Evolutionary conservation across 1,139 yeast genomes (phyloP), one percentile per base, ranked within the genome.

Genomic region (Arxiozyma heterogenica): DNA sequence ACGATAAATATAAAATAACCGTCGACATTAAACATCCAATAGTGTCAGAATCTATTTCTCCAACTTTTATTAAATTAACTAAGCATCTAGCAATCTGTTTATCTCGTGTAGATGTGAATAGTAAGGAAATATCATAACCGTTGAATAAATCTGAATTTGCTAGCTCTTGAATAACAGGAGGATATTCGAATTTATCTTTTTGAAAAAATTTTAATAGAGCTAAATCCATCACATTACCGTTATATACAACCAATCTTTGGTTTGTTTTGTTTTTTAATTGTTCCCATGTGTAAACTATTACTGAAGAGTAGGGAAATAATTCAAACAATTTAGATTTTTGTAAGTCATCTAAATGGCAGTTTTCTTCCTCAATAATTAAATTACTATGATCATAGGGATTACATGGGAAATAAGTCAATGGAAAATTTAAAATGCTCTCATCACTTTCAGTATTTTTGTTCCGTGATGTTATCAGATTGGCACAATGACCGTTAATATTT

Each of bases 351-450:
- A 97, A 87, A 71, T 93, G 98, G 70, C 98, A 93, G 8, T 91
- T 95, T 82, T 89, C 90, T 17, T 97, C 96, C 49, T 76, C 72
- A 67, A 89, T 85, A 41, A 71, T 56, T 1, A 86, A 70, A 1
- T 91, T 76, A 9, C 96, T 96, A 69, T 87, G 86, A 50, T 74
- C 72, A 57, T 82, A 75, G 49, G 86, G 59, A 62, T 84, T 81
- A 73, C 98, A 93, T 3, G 98, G 98, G 86, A 90, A 89, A 71
- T 93, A 93, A 17, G 38, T 44, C 96, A 96, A 91, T 15, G 95
- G 97, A 61, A 91, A 68, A 49, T 84, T 82, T 22, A 77, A 75
- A 8, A 42, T 51, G 44, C 79, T 81, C 44, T 76, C 76, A 58
- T 77, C 75, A 57, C 74, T 71, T 0, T 97, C 30, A 27, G 30